A percentile compares a stretch with the other conserved stretches of the same genome.
phyloP scores from a whole-genome alignment of 805 yeast genomes.

The Ogataea paradorogensis region DNA sequence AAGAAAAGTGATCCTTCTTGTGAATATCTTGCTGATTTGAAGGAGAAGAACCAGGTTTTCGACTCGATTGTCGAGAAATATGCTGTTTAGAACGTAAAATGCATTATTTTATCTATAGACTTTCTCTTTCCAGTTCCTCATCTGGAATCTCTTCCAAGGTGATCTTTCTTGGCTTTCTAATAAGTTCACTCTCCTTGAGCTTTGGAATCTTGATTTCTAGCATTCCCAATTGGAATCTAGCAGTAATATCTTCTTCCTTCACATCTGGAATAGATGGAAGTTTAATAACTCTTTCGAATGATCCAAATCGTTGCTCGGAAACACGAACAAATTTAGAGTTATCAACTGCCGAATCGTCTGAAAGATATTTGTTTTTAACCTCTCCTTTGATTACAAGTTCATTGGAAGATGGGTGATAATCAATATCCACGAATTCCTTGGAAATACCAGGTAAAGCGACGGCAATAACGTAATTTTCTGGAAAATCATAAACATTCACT shows the following conservation, averaged over 20 bases:
- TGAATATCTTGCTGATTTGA: conserved; percentile 52
- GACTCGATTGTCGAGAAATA: conserved; percentile 68
- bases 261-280: conserved; percentile 53
- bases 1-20: conserved; percentile 46
- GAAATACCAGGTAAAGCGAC: conserved; percentile 60
- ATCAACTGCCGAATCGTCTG: conserved; percentile 33
- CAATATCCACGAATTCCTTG: conserved; percentile 50
- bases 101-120: conserved; percentile 2
- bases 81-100: conserved; percentile 10
- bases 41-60: conserved; percentile 61
- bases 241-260: conserved; percentile 51
- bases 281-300: conserved; percentile 54
- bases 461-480: conserved; percentile 43
- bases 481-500: conserved; percentile 53
- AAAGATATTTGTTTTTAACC: conserved; percentile 37
- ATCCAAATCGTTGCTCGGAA: conserved; percentile 55
- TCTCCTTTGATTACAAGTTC: conserved; percentile 53
- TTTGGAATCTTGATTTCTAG: conserved; percentile 53
- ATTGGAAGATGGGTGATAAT: conserved; percentile 56
- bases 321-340: conserved; percentile 38
- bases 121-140: conserved; percentile 30
- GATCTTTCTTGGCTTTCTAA: conserved; percentile 24
- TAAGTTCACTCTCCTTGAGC: conserved; percentile 17
- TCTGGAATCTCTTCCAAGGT: conserved; percentile 30
- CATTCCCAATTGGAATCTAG: conserved; percentile 52